These are phyloP conservation scores for Ophiostoma quercus DNA, from an alignment of 2,329 filamentous ascomycete genomes.

Conservation along the genomic window DNA sequence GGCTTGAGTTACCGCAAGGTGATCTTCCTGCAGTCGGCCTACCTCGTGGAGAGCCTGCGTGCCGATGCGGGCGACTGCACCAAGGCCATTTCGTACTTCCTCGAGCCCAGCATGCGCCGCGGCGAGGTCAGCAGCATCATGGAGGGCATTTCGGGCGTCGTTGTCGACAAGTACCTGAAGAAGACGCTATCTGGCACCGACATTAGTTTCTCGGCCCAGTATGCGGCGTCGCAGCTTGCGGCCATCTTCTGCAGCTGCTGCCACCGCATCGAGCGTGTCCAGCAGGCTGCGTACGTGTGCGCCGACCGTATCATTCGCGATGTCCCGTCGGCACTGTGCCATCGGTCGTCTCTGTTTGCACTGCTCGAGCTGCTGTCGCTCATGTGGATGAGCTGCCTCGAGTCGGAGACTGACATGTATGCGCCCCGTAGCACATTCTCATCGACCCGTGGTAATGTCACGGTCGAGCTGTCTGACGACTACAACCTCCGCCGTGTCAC, in stretches of 20 bases:
- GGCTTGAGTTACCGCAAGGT: conserved; percentile 81
- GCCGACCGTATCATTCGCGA: conserved; percentile 80
- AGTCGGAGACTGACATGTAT: conserved; percentile 91
- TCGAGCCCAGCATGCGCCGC: conserved; percentile 77
- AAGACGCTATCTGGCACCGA: conserved; percentile 67
- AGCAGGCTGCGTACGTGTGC: conserved; percentile 75
- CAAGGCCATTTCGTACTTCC: conserved; percentile 82
- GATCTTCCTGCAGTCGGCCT: conserved; percentile 85
- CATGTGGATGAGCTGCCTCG: conserved; percentile 92
- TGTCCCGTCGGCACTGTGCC: conserved; percentile 84
- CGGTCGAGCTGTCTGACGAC: conserved; percentile 88
- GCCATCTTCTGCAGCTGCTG: conserved; percentile 84
- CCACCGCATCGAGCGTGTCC: conserved; percentile 86
- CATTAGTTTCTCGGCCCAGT: conserved; percentile 80
- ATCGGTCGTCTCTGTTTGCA: conserved; percentile 85
- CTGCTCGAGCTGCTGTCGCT: conserved; percentile 85
- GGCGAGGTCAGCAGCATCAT: conserved; percentile 59
- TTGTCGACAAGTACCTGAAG: conserved; percentile 72
- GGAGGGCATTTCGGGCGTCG: conserved; percentile 59
- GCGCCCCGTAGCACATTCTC: conserved; percentile 76
- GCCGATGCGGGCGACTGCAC: conserved; percentile 86
- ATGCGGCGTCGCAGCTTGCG: conserved; percentile 82
- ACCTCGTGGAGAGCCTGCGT: conserved; percentile 82
- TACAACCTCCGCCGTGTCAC: conserved; percentile 77
- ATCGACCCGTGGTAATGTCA: conserved; percentile 71